Evolutionary conservation across 2,329 filamentous ascomycete species (phyloP), one percentile per base, ranked within the genome.

Genomic region (Penicillium brasilianum): DNA sequence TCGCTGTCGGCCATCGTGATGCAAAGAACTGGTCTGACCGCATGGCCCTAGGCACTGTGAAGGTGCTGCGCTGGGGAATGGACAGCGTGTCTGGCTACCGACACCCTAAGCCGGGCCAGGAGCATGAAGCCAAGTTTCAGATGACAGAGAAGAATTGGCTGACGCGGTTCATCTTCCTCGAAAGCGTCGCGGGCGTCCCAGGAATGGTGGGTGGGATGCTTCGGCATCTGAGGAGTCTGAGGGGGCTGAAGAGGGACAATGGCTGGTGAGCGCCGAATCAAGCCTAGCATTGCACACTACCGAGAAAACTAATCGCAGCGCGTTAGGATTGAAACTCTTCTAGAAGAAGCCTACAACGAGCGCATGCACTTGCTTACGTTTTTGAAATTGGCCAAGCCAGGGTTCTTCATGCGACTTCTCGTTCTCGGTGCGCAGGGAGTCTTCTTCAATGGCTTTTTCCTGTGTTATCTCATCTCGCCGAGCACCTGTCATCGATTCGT

Each of bases 121-220:
- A 14, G 67, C 81, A 10, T 72, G 75, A 1, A 74, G 74, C 43
- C 62, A 37, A 37, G 70, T 94, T 84, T 68, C 72, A 74, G 28
- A 90, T 90, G 81, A 93, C 86, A 0, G 92, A 96, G 74, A 82
- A 88, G 4, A 94, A 97, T 80, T 97, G 93, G 88, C 84, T 97
- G 71, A 86, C 91, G 48, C 85, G 93, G 11, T 93, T 96, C 74
- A 86, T 97, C 68, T 97, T 97, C 76, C 85, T 97, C 14, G 94
- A 97, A 76, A 92, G 89, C 50, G 91, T 97, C 41, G 93, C 94
- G 10, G 93, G 92, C 30, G 93, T 97, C 0, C 93, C 94, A 0
- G 94, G 94, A 14, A 97, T 97, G 91, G 93, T 97, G 0, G 93
- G 89, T 0, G 93, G 92, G 28, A 96, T 96, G 90, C 82, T 97